phyloP scores from a whole-genome alignment of 1,284 basidiomycete genomes.

The Termitomyces sp. region DNA sequence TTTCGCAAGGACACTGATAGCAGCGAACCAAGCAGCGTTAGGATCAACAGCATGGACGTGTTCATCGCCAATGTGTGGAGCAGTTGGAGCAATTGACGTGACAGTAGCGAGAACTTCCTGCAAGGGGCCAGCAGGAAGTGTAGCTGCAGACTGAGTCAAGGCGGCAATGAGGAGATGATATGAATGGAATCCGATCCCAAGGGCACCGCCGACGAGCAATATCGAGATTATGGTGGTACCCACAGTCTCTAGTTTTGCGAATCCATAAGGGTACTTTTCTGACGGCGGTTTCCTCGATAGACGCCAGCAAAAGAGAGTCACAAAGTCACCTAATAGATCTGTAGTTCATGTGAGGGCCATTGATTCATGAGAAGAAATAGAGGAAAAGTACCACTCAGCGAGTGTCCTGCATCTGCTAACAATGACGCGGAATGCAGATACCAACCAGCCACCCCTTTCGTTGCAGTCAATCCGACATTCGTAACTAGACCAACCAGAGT shows the following conservation, averaged over 20 bases:
- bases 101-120: slow-evolving; percentile 58
- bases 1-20: slow-evolving; percentile 75
- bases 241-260: slow-evolving; percentile 92
- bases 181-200: slow-evolving; percentile 92
- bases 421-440: slow-evolving; percentile 87
- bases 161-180: slow-evolving; percentile 75
- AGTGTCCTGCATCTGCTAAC: slow-evolving; percentile 93
- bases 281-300: slow-evolving; percentile 80
- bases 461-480: slow-evolving; percentile 78
- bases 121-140: slow-evolving; percentile 53
- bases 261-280: slow-evolving; percentile 79
- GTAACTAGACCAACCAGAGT: slow-evolving; percentile 83
- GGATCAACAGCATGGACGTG: slow-evolving; percentile 74
- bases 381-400: slow-evolving; percentile 68
- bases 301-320: slow-evolving; percentile 89
- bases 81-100: slow-evolving; percentile 48
- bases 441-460: slow-evolving; percentile 85
- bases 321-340: slow-evolving; percentile 87
- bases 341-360: background rate
- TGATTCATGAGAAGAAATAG: background rate
- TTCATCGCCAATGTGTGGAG: slow-evolving; percentile 54
- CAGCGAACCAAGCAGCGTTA: slow-evolving; percentile 96
- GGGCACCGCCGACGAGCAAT: slow-evolving; percentile 79
- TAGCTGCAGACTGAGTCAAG: slow-evolving; percentile 53
- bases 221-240: slow-evolving; percentile 84